These are phyloP conservation scores for Paramecium pentaurelia DNA, from an alignment of 73 alveolate genomes.

Conservation along the genomic window DNA sequence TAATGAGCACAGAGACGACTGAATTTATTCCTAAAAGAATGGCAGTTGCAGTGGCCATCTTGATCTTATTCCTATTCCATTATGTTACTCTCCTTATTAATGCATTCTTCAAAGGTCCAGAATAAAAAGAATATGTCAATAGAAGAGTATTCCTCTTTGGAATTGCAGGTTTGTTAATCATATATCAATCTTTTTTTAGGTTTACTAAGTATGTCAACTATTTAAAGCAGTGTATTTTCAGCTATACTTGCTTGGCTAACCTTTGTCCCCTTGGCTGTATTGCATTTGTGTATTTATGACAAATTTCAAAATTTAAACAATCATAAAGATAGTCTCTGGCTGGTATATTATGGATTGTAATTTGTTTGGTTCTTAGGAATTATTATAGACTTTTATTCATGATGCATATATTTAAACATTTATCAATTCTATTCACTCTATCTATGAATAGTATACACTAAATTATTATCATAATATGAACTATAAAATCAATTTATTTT, in stretches of 20 bases:
- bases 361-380: conserved; percentile 39
- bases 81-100: background rate
- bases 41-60: conserved; percentile 21
- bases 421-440: background rate
- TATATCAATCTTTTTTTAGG: background rate
- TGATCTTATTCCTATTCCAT: background rate
- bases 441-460: background rate
- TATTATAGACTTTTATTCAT: background rate
- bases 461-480: background rate
- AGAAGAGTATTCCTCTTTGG: background rate
- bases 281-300: background rate
- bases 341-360: background rate
- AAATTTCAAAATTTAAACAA: background rate
- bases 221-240: background rate
- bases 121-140: background rate
- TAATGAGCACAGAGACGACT: background rate
- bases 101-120: background rate
- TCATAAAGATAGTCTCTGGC: conserved; percentile 3
- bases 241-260: conserved; percentile 3
- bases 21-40: background rate
- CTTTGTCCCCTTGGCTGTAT: background rate
- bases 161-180: background rate
- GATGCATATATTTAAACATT: background rate
- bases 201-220: background rate
- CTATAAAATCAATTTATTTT: background rate